Conservation (phyloP, 2,329 filamentous ascomycete species). For the Aspergillus carbonarius region DNA sequence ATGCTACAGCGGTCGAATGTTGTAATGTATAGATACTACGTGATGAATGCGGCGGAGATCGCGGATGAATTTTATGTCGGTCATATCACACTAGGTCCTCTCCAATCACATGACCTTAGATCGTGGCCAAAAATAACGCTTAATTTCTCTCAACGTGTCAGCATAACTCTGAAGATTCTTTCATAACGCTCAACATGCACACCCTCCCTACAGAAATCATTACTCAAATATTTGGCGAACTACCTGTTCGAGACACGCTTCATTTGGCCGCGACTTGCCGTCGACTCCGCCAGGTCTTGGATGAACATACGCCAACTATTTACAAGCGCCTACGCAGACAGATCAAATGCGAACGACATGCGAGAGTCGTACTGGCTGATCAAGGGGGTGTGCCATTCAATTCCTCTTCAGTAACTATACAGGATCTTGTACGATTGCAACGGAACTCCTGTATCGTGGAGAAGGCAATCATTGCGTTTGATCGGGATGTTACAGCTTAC, state of each 20-base stretch:
- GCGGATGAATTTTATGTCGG: neutral
- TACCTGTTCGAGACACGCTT: neutral
- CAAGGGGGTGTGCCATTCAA: neutral
- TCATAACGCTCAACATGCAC: neutral
- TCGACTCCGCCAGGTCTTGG: neutral
- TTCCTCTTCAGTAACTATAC: neutral
- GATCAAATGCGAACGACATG: neutral
- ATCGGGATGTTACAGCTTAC: neutral
- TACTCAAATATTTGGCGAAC: neutral
- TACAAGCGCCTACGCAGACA: neutral
- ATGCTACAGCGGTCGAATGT: no score
- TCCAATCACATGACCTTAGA: neutral
- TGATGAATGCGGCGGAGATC: neutral
- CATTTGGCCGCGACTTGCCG: neutral
- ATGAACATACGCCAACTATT: neutral
- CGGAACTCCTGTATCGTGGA: neutral
- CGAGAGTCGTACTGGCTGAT: neutral
- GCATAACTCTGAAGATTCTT: no score
- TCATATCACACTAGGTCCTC: neutral
- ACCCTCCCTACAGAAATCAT: neutral
- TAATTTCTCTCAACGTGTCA: neutral
- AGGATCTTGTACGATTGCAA: neutral
- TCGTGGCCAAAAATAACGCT: neutral
- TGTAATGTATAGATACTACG: no score
- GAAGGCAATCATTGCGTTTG: neutral